Conservation (phyloP, 306 rosid species). For the Astragalus membranaceus region DNA sequence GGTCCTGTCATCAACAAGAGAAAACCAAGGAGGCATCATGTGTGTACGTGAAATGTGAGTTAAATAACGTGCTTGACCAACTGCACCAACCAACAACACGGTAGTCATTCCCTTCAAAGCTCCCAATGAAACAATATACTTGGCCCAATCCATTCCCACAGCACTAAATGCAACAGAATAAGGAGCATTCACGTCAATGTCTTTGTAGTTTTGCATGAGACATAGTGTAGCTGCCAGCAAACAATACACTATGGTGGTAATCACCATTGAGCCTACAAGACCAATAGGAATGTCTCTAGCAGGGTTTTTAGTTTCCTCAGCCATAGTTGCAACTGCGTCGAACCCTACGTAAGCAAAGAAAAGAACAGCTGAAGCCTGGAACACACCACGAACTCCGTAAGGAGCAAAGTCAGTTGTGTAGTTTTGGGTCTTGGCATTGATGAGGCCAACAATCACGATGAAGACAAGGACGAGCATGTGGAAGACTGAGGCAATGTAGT, state of each 20-base stretch:
- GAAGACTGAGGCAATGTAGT: slow-evolving; percentile 62
- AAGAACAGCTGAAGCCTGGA: slow-evolving; percentile 61
- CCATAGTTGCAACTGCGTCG: slow-evolving; percentile 81
- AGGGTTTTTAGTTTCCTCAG: slow-evolving; percentile 82
- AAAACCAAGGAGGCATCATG: slow-evolving; percentile 85
- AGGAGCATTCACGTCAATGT: slow-evolving; percentile 39
- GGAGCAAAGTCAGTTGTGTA: slow-evolving; percentile 30
- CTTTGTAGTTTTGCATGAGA: slow-evolving; percentile 42
- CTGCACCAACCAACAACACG: slow-evolving; percentile 52
- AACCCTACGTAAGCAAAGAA: slow-evolving; percentile 86
- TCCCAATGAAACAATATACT: slow-evolving; percentile 68
- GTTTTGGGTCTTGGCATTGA: slow-evolving; percentile 51
- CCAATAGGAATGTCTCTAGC: slow-evolving; percentile 78
- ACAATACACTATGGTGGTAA: slow-evolving; percentile 44
- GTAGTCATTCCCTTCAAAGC: slow-evolving; percentile 89
- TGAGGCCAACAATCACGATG: slow-evolving; percentile 68
- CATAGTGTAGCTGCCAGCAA: slow-evolving; percentile 60
- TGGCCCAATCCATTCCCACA: slow-evolving; percentile 80
- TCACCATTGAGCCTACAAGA: slow-evolving; percentile 66
- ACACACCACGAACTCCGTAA: slow-evolving; percentile 40
- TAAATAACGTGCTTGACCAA: slow-evolving; percentile 80
- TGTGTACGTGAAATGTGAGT: slow-evolving; percentile 89
- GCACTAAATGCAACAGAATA: slow-evolving; percentile 56
- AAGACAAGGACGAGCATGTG: slow-evolving; percentile 51
- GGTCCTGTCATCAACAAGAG: slow-evolving; percentile 46